These are phyloP conservation scores for Vigna radiata DNA, from an alignment of 306 rosid species.

Conservation along the genomic window DNA sequence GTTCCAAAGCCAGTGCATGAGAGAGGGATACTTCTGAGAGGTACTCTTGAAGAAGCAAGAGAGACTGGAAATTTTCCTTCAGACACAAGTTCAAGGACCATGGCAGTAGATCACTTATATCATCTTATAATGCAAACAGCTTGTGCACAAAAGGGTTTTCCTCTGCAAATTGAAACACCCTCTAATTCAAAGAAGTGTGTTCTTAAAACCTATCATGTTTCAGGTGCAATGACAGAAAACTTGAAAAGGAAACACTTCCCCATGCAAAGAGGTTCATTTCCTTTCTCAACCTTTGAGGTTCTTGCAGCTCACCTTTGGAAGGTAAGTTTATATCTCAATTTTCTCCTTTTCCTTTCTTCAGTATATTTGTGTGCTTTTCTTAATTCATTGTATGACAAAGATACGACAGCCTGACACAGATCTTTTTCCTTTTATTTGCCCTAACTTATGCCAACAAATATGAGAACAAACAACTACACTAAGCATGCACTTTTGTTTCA, in stretches of 20 bases:
- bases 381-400: not conserved
- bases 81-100: slow-evolving; percentile 46
- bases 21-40: slow-evolving; percentile 54
- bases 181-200: slow-evolving; percentile 49
- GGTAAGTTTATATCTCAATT: slow-evolving; percentile 50
- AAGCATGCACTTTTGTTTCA: not conserved
- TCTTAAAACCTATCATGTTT: slow-evolving; percentile 62
- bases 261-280: slow-evolving; percentile 40
- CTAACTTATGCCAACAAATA: not conserved
- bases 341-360: not conserved
- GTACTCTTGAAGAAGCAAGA: slow-evolving; percentile 3
- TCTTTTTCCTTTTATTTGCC: not conserved
- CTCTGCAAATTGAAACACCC: slow-evolving; percentile 13
- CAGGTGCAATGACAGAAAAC: slow-evolving; percentile 52
- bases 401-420: not conserved
- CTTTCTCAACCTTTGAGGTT: slow-evolving; percentile 76
- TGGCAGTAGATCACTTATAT: slow-evolving; percentile 72
- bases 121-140: slow-evolving; percentile 69
- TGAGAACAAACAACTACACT: not conserved
- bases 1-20: slow-evolving; percentile 68
- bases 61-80: slow-evolving; percentile 31
- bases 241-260: slow-evolving; percentile 55
- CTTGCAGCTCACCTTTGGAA: slow-evolving; percentile 84
- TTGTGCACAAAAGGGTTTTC: slow-evolving; percentile 28
- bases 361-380: not conserved